Evolutionary conservation across 2,329 filamentous ascomycete species (phyloP).

Genomic region (Chrysosphaeria jannelii): DNA sequence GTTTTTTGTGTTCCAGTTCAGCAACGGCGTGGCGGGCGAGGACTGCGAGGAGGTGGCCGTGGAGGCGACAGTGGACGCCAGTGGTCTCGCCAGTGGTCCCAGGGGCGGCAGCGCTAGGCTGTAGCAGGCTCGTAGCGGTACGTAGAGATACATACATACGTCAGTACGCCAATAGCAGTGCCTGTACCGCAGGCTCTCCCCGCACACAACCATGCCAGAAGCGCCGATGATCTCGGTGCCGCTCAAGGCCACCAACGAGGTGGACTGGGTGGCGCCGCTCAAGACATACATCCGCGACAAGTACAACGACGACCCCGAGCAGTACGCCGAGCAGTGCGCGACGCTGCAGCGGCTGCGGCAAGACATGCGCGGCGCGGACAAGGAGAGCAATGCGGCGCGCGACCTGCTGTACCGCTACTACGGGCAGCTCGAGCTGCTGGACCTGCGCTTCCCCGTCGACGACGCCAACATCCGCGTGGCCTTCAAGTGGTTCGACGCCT

Average conservation of each 20-base stretch:
- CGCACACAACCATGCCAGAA: slow-evolving; percentile 43
- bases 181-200: no score
- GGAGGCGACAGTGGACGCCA: no score
- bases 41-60: slow-evolving; percentile 58
- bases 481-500: slow-evolving; percentile 99
- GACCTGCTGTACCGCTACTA: slow-evolving; percentile 95
- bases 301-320: slow-evolving; percentile 88
- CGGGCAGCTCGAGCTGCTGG: slow-evolving; percentile 79
- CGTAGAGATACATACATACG: no score
- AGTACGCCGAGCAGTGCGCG: slow-evolving; percentile 81
- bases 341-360: slow-evolving; percentile 84
- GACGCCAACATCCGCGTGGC: slow-evolving; percentile 98
- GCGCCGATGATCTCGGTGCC: slow-evolving; percentile 88
- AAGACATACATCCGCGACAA: slow-evolving; percentile 81
- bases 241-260: slow-evolving; percentile 83
- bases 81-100: slow-evolving; percentile 1
- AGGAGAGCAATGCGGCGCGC: slow-evolving; percentile 77
- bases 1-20: slow-evolving; percentile 73
- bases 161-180: no score
- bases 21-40: slow-evolving; percentile 51
- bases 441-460: slow-evolving; percentile 85
- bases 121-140: no score
- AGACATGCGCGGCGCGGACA: slow-evolving; percentile 92
- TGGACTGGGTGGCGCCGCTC: slow-evolving; percentile 83
- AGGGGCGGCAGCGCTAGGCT: no score